These are phyloP conservation scores for Isabelozyma gotoi DNA, from an alignment of 805 yeast genomes.

Conservation along the genomic window DNA sequence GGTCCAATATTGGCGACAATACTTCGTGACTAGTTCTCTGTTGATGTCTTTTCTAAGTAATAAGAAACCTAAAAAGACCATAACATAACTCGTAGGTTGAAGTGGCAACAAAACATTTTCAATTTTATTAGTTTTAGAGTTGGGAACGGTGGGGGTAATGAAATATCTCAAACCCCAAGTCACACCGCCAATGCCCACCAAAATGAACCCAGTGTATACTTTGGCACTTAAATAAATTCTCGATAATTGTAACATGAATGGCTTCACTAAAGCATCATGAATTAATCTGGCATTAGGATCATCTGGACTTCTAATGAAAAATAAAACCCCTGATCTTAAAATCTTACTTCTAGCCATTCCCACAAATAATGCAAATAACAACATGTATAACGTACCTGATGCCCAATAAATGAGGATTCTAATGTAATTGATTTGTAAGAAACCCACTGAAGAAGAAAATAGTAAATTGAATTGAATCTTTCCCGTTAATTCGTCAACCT, in stretches of 20 bases:
- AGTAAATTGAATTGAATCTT: slow-evolving; percentile 15
- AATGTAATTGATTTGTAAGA: slow-evolving; percentile 18
- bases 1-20: slow-evolving; percentile 59
- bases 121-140: slow-evolving; percentile 3
- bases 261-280: slow-evolving; percentile 81
- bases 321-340: slow-evolving; percentile 85
- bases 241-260: slow-evolving; percentile 69
- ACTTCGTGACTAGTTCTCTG: slow-evolving; percentile 18
- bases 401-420: slow-evolving; percentile 50
- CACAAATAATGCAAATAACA: slow-evolving; percentile 78
- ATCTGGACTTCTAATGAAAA: slow-evolving; percentile 90
- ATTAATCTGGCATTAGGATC: slow-evolving; percentile 86
- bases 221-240: slow-evolving; percentile 71
- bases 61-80: slow-evolving; percentile 4
- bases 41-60: not conserved
- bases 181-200: slow-evolving; percentile 70
- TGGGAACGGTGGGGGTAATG: slow-evolving; percentile 13
- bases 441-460: slow-evolving; percentile 17
- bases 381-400: slow-evolving; percentile 84
- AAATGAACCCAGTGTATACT: slow-evolving; percentile 71
- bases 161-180: slow-evolving; percentile 46
- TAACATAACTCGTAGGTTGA: slow-evolving; percentile 8
- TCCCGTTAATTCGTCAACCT: slow-evolving; percentile 2
- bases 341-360: slow-evolving; percentile 75
- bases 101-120: slow-evolving; percentile 27